Base-by-base conservation (phyloP, 2,329 filamentous ascomycete genomes). In the Cyanodermella asteris region DNA sequence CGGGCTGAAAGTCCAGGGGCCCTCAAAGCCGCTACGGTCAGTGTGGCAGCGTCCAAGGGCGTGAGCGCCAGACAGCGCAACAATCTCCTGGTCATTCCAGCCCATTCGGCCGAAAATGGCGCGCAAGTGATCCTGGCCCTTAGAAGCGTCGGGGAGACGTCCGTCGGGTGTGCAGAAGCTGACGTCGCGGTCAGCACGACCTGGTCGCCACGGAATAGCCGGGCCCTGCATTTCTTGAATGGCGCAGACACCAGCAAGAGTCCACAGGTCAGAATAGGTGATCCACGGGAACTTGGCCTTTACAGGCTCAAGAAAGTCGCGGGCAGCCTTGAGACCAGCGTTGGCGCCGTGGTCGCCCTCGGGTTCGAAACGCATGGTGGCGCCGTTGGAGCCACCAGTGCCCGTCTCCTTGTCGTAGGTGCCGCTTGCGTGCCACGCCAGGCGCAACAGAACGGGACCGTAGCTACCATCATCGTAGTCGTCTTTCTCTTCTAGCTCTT, bases 261-360 rank as follows among this genome's bases (percentile, higher is more conserved):
- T 94, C 87, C 84, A 94, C 38, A 97, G 72, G 47, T 97, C 84
- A 9, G 81, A 90, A 64, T 93, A 91, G 33, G 64, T 64, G 54
- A 94, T 91, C 87, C 84, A 94, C 25, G 84, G 82, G 64, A n/a
- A n/a, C n/a, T n/a, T n/a, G n/a, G 70, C 57, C 61, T 93, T 91
- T 41, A 94, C 61, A 34, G 82, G 81, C 54, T 90, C 76, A 31
- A 94, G 66, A 61, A 94, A 93, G 53, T 91, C 72, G 31, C 84
- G 77, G 33, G 84, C 87, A 39, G 66, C 56, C 46, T 74, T 70
- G 42, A 94, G 61, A 38, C 84, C 87, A 31, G 84, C 80, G 45
- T 97, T 97, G 51, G 84, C 87, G 38, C 81, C 81, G 53, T 97
- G 84, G 49, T 72, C 71, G 31, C 67, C 61, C 56, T 94, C 87